These are phyloP conservation scores for Neoboletus magnificus DNA, from an alignment of 768 basidiomycete species.

Conservation along the genomic window DNA sequence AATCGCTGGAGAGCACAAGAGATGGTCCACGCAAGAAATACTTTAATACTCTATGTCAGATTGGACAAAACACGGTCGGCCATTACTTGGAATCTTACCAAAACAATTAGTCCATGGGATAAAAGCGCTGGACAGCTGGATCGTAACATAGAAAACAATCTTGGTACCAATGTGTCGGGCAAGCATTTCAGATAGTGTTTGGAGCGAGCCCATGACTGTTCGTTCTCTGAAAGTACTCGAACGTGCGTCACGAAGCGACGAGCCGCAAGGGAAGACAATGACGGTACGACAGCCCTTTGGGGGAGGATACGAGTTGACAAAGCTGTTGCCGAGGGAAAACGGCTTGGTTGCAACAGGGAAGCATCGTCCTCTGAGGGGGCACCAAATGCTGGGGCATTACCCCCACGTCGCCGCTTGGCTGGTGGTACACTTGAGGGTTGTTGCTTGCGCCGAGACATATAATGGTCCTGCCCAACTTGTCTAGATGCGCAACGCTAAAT, in stretches of 20 bases:
- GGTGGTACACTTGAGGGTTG: neutral
- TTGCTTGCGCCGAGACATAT: constrained; percentile 11
- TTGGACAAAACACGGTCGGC: neutral
- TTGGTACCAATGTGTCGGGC: constrained; percentile 51
- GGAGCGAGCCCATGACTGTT: constrained; percentile 38
- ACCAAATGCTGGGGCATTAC: constrained; percentile 32
- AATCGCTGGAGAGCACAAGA: constrained; percentile 43
- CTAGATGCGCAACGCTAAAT: neutral
- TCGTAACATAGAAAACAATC: constrained; percentile 50
- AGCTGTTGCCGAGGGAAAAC: constrained; percentile 49
- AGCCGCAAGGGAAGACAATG: constrained; percentile 49
- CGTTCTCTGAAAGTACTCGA: constrained; percentile 37
- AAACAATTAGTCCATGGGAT: constrained; percentile 50
- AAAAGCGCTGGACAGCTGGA: constrained; percentile 49
- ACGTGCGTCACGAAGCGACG: constrained; percentile 50
- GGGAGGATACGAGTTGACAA: constrained; percentile 45
- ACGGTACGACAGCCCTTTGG: constrained; percentile 32
- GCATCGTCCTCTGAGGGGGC: constrained; percentile 46
- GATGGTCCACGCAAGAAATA: constrained; percentile 56
- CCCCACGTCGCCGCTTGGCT: constrained; percentile 17
- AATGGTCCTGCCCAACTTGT: neutral
- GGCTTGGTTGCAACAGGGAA: constrained; percentile 33
- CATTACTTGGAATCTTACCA: constrained; percentile 36
- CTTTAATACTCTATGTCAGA: constrained; percentile 28
- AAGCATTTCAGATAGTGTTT: constrained; percentile 42